A percentile compares a stretch with the other conserved stretches of the same genome.
Evolutionary conservation across 1,139 yeast genomes (phyloP).

Genomic region (Sugiyamaella japonica): DNA sequence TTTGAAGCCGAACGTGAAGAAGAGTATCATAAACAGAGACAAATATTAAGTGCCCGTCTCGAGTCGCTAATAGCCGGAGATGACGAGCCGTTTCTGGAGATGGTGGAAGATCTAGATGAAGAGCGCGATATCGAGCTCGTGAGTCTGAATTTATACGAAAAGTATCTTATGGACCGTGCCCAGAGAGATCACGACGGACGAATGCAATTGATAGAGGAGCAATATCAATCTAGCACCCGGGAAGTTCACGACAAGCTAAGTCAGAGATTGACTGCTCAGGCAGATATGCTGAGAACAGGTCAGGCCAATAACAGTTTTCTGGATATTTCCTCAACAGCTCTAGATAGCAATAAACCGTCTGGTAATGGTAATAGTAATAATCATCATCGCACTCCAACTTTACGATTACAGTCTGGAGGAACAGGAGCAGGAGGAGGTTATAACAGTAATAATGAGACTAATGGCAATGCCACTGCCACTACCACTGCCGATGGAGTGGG

Average conservation of each 20-base stretch:
- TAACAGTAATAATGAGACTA: constrained; percentile 15
- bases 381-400: neutral
- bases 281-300: constrained; percentile 60
- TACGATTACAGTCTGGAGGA: constrained; percentile 7
- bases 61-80: constrained; percentile 70
- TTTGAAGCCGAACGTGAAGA: constrained; percentile 20
- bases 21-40: constrained; percentile 21
- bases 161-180: constrained; percentile 73
- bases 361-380: neutral
- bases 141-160: constrained; percentile 74
- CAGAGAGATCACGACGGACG: constrained; percentile 76
- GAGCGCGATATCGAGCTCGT: constrained; percentile 77
- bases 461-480: constrained; percentile 12
- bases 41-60: constrained; percentile 20
- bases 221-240: constrained; percentile 74
- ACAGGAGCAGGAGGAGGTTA: constrained; percentile 12
- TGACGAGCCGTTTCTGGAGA: constrained; percentile 58
- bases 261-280: constrained; percentile 73
- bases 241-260: constrained; percentile 77
- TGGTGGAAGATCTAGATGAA: constrained; percentile 67
- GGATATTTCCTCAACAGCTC: constrained; percentile 11
- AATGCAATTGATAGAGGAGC: constrained; percentile 66
- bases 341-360: neutral
- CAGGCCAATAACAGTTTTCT: constrained; percentile 13
- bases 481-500: constrained; percentile 13